Conservation (phyloP, 768 basidiomycete species). For the Agaricus subrufescens region DNA sequence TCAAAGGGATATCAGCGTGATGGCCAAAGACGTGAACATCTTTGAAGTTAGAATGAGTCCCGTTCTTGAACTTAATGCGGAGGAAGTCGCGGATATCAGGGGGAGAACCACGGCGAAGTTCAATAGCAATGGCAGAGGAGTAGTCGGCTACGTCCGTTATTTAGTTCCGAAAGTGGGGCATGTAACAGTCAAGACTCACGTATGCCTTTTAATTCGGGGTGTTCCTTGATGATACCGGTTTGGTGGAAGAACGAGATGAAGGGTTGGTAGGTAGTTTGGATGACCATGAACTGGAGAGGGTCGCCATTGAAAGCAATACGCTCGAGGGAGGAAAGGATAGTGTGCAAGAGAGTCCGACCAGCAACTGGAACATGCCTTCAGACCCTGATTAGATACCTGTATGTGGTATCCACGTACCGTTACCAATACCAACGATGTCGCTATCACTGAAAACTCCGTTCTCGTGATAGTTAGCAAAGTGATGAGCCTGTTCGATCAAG, state of each 20-base stretch:
- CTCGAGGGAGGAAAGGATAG: conserved; percentile 66
- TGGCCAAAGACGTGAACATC: conserved; percentile 73
- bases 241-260: conserved; percentile 87
- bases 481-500: conserved; percentile 67
- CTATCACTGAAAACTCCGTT: conserved; percentile 64
- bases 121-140: conserved; percentile 70
- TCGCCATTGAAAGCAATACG: conserved; percentile 77
- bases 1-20: conserved; percentile 72
- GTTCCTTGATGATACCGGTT: conserved; percentile 52
- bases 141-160: conserved; percentile 51
- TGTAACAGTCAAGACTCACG: conserved; percentile 41
- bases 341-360: conserved; percentile 72
- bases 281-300: conserved; percentile 72
- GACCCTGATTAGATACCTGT: not conserved
- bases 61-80: conserved; percentile 84
- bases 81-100: conserved; percentile 78
- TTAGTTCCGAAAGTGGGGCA: not conserved
- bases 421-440: conserved; percentile 64
- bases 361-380: conserved; percentile 50
- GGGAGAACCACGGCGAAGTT: conserved; percentile 70
- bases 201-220: conserved; percentile 58
- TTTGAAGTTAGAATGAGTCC: conserved; percentile 57
- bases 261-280: conserved; percentile 84
- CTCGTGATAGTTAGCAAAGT: conserved; percentile 79
- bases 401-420: conserved; percentile 48